A percentile compares a stretch with the other conserved stretches of the same genome.
These are phyloP conservation scores for Bolboschoenoplectus hybrid DNA, from an alignment of 202 grass and related monocot genomes.

Conservation along the genomic window DNA sequence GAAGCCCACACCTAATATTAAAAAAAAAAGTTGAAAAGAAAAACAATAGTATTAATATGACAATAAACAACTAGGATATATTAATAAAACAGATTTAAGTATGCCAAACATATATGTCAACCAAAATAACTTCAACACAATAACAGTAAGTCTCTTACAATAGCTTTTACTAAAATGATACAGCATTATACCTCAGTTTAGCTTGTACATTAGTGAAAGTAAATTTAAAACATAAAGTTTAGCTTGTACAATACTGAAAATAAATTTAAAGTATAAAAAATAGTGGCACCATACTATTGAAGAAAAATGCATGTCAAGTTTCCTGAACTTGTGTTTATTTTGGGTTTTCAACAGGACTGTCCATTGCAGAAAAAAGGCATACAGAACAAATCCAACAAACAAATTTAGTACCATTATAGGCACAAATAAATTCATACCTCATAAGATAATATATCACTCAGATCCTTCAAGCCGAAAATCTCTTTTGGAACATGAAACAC, in stretches of 20 bases:
- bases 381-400: neutral
- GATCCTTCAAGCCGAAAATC: slow-evolving; percentile 59
- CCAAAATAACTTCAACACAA: neutral
- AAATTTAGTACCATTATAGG: slow-evolving; percentile 16
- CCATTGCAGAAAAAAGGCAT: neutral
- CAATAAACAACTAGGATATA: neutral
- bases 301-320: neutral
- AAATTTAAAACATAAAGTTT: slow-evolving; percentile 17
- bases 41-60: neutral
- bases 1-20: slow-evolving; percentile 64
- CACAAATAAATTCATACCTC: slow-evolving; percentile 54
- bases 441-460: slow-evolving; percentile 70
- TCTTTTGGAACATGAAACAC: slow-evolving; percentile 66
- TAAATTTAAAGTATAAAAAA: neutral
- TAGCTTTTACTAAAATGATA: neutral
- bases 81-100: neutral
- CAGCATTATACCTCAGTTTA: neutral
- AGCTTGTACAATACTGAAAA: neutral
- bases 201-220: neutral
- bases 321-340: slow-evolving; percentile 10
- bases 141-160: neutral
- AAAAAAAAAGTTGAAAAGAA: slow-evolving; percentile 21
- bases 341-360: neutral
- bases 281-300: neutral
- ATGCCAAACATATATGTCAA: neutral